Percentiles rank a stretch among this genome's conserved stretches.
Conservation (phyloP, 2,329 filamentous ascomycete genomes). For the Curvularia verruculosa region DNA sequence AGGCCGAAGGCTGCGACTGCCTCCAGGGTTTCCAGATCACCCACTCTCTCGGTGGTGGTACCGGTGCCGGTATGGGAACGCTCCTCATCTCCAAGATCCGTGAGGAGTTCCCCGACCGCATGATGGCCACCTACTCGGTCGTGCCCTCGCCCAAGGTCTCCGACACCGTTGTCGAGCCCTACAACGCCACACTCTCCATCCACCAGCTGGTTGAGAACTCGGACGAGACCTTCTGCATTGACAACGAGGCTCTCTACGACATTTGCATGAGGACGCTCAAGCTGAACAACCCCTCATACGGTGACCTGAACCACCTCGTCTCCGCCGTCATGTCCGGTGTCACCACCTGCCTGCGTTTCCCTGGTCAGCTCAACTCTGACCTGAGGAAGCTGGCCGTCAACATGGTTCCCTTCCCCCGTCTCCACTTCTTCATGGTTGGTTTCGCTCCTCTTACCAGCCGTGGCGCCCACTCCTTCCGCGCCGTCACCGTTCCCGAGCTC, state of each 20-base stretch:
- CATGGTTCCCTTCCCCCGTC: slow-evolving; percentile 99
- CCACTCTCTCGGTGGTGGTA: slow-evolving; percentile 99
- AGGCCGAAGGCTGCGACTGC: slow-evolving; percentile 98
- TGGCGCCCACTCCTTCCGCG: slow-evolving; percentile 92
- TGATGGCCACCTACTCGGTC: slow-evolving; percentile 99
- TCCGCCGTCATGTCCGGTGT: slow-evolving; percentile 99
- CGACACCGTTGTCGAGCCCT: slow-evolving; percentile 98
- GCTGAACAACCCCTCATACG: slow-evolving; percentile 97
- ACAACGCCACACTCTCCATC: slow-evolving; percentile 98
- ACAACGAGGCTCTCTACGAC: slow-evolving; percentile 99
- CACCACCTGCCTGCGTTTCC: slow-evolving; percentile 98
- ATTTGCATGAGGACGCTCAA: slow-evolving; percentile 99
- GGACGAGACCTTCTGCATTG: slow-evolving; percentile 99
- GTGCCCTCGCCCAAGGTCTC: slow-evolving; percentile 99
- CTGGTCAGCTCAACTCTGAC: slow-evolving; percentile 99
- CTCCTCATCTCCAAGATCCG: slow-evolving; percentile 99
- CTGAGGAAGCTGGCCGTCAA: slow-evolving; percentile 99
- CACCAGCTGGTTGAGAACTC: slow-evolving; percentile 99
- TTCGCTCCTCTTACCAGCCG: slow-evolving; percentile 97
- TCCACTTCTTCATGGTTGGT: slow-evolving; percentile 99
- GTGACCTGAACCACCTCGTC: slow-evolving; percentile 98
- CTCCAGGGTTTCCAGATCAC: slow-evolving; percentile 99
- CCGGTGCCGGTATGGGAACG: slow-evolving; percentile 99
- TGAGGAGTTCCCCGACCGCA: slow-evolving; percentile 99
- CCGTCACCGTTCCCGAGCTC: slow-evolving; percentile 95